phyloP scores from a whole-genome alignment of 441 rosid species.

The Biscutella auriculata region DNA sequence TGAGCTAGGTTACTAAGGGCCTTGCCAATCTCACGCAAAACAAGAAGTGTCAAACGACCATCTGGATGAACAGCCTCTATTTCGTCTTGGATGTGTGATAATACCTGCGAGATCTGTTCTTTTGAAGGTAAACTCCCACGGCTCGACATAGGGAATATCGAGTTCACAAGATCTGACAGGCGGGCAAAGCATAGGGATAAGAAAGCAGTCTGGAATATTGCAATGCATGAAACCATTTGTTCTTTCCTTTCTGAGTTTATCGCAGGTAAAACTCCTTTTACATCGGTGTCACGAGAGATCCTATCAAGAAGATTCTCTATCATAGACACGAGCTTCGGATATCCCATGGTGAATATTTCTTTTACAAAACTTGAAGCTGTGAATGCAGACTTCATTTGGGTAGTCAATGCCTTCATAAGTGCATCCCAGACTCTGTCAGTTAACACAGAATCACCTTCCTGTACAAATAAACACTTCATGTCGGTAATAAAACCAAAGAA shows the following conservation, averaged over 20 bases:
- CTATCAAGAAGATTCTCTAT: constrained; percentile 79
- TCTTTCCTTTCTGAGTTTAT: constrained; percentile 61
- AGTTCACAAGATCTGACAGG: constrained; percentile 79
- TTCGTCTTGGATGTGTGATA: constrained; percentile 83
- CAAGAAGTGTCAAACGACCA: constrained; percentile 82
- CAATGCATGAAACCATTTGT: constrained; percentile 70
- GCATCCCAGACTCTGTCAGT: constrained; percentile 97
- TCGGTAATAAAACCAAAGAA: constrained; percentile 8
- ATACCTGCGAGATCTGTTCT: constrained; percentile 69
- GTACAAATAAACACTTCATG: constrained; percentile 14
- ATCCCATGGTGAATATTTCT: constrained; percentile 81
- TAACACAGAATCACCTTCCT: constrained; percentile 80
- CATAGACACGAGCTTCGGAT: constrained; percentile 82
- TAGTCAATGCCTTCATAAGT: constrained; percentile 75
- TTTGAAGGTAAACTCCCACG: constrained; percentile 91
- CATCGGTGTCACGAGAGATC: constrained; percentile 67
- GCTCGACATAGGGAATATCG: constrained; percentile 74
- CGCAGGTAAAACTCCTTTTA: constrained; percentile 85
- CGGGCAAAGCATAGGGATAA: constrained; percentile 65
- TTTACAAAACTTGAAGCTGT: constrained; percentile 96
- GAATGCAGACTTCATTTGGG: constrained; percentile 88
- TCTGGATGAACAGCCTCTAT: constrained; percentile 85
- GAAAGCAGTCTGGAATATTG: constrained; percentile 83
- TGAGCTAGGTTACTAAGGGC: constrained; percentile 66
- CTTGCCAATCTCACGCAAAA: constrained; percentile 77